Conservation (phyloP, 768 basidiomycete genomes). For the Mycena chlorophos region DNA sequence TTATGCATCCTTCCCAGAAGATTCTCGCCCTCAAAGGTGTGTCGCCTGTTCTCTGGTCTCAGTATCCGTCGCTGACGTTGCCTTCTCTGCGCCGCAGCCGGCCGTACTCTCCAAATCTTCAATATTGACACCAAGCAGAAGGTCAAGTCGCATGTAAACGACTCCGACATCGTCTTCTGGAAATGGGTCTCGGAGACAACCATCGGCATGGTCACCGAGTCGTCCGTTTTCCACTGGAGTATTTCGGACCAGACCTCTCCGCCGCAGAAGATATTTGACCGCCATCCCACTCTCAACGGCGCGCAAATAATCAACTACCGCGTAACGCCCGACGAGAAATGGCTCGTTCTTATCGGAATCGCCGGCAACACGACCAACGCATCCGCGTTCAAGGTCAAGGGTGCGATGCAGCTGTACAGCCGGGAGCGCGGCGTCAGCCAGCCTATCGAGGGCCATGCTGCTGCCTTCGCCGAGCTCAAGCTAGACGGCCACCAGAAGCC, state of each 20-base stretch:
- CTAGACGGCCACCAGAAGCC: slow-evolving; percentile 81
- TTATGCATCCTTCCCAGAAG: slow-evolving; percentile 97
- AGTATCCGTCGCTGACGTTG: slow-evolving; percentile 13
- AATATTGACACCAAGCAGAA: slow-evolving; percentile 98
- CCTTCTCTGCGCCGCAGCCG: slow-evolving; percentile 53
- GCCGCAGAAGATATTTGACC: slow-evolving; percentile 93
- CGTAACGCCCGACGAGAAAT: slow-evolving; percentile 88
- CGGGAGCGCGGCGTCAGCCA: slow-evolving; percentile 91
- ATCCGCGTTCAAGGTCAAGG: slow-evolving; percentile 97
- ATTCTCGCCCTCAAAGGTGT: slow-evolving; percentile 92
- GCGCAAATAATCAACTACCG: slow-evolving; percentile 99
- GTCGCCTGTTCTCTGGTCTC: not conserved
- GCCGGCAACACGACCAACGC: slow-evolving; percentile 90
- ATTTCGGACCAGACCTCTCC: slow-evolving; percentile 71
- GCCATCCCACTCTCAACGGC: slow-evolving; percentile 90
- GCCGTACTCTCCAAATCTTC: slow-evolving; percentile 94
- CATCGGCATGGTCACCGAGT: slow-evolving; percentile 94
- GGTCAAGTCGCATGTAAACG: slow-evolving; percentile 92
- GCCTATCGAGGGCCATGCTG: slow-evolving; percentile 98
- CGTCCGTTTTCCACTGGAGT: slow-evolving; percentile 91
- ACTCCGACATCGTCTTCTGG: slow-evolving; percentile 97
- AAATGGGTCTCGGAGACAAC: slow-evolving; percentile 94
- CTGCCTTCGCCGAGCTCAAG: slow-evolving; percentile 91
- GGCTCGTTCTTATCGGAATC: slow-evolving; percentile 96
- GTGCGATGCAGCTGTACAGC: slow-evolving; percentile 96